phyloP scores from a whole-genome alignment of 148 eudicot species.

The Pharnaceum exiguum region DNA sequence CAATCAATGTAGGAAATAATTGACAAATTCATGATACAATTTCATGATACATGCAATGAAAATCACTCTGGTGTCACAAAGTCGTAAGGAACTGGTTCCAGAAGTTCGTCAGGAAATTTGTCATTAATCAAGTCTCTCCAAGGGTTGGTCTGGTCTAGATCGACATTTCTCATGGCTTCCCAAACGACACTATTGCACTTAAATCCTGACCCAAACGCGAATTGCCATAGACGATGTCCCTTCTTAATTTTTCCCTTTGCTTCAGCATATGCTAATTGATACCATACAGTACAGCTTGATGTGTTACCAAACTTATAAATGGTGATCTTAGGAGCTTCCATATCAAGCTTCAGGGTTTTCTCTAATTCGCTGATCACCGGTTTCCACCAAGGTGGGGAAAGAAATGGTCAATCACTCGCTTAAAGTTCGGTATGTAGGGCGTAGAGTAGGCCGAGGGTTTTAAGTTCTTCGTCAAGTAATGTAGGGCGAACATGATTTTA shows the following conservation, averaged over 20 bases:
- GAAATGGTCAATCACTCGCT: constrained; percentile 1
- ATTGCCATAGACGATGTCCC: neutral
- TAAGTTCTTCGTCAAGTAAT: neutral
- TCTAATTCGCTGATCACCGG: neutral
- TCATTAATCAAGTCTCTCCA: constrained; percentile 2
- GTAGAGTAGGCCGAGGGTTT: neutral
- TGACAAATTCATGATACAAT: no score
- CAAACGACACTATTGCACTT: constrained; percentile 4
- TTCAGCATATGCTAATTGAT: constrained; percentile 9
- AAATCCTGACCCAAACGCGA: constrained; percentile 2
- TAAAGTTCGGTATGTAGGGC: constrained; percentile 13
- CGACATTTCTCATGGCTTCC: neutral
- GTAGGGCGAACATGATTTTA: neutral
- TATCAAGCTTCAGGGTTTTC: neutral
- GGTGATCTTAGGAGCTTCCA: constrained; percentile 9
- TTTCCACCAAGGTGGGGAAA: constrained; percentile 3
- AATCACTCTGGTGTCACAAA: neutral
- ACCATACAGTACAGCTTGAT: neutral
- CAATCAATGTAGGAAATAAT: no score
- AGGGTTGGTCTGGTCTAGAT: neutral
- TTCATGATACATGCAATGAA: no score
- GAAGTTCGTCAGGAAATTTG: neutral
- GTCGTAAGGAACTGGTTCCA: neutral
- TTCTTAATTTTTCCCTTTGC: constrained; percentile 4
- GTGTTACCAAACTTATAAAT: constrained; percentile 2